Evolutionary conservation across 2,329 filamentous ascomycete genomes (phyloP).

Genomic region (Pseudocercospora eumusae): DNA sequence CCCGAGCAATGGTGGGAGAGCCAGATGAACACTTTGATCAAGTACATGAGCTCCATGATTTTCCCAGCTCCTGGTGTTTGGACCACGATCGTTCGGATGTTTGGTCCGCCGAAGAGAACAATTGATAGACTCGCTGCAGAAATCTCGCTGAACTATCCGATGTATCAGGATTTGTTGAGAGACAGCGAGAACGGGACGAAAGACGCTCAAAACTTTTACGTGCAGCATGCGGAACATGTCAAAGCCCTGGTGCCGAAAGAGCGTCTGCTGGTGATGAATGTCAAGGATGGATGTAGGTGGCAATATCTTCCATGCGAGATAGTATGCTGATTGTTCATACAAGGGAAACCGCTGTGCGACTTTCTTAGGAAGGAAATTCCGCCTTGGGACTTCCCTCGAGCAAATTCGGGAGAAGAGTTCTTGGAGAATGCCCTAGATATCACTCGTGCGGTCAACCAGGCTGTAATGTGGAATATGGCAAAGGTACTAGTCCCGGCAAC

Average conservation of each 20-base stretch:
- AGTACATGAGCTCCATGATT: not conserved
- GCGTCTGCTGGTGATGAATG: constrained; percentile 22
- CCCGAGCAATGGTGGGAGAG: constrained; percentile 16
- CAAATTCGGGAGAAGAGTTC: constrained; percentile 19
- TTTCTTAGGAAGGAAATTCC: constrained; percentile 14
- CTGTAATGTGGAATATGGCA: not conserved
- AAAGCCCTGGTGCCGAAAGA: constrained; percentile 17
- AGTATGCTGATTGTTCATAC: constrained; percentile 3
- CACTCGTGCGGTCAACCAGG: not conserved
- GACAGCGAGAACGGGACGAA: constrained; percentile 14
- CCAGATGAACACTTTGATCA: constrained; percentile 12
- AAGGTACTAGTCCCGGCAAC: not conserved
- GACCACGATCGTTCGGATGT: not conserved
- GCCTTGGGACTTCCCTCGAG: constrained; percentile 14
- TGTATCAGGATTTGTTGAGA: constrained; percentile 7
- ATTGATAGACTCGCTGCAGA: not conserved
- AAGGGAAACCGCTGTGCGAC: constrained; percentile 17
- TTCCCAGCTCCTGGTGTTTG: not conserved
- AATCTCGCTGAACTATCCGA: not conserved
- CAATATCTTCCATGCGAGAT: too few species aligned
- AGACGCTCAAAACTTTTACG: constrained; percentile 12
- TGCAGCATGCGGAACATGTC: constrained; percentile 12
- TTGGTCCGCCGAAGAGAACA: constrained; percentile 5
- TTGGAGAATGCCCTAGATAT: not conserved
- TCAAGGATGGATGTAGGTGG: constrained; percentile 17